Evolutionary conservation across 371 early-diverging fungal species (phyloP).

Genomic region (Mortierella sp.): DNA sequence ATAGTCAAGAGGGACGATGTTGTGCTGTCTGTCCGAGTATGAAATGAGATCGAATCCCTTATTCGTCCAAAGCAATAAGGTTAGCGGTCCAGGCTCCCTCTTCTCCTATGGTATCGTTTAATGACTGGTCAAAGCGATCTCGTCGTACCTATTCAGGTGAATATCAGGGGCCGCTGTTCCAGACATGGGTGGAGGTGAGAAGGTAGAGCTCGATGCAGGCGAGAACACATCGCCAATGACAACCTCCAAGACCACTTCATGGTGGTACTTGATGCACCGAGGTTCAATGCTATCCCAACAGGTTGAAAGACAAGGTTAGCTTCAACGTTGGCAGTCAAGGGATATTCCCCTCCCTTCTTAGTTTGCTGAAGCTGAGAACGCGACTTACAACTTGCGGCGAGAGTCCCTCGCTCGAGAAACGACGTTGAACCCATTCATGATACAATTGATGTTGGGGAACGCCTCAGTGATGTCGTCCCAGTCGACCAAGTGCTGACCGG

Average conservation of each 20-base stretch:
- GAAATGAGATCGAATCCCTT: background rate
- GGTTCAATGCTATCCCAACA: background rate
- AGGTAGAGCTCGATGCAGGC: background rate
- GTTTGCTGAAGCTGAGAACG: background rate
- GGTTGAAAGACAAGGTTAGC: background rate
- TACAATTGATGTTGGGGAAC: slow-evolving; percentile 25
- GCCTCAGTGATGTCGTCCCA: slow-evolving; percentile 39
- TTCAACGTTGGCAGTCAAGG: background rate
- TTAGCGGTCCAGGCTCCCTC: background rate
- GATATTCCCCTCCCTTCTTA: no score
- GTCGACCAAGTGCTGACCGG: slow-evolving; percentile 19
- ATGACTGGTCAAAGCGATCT: background rate
- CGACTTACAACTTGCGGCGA: slow-evolving; percentile 20
- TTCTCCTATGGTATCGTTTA: background rate
- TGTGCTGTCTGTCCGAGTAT: background rate
- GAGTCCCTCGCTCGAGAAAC: slow-evolving; percentile 23
- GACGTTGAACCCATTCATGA: slow-evolving; percentile 27
- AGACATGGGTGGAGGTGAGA: background rate
- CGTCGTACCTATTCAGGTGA: background rate
- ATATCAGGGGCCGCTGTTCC: background rate
- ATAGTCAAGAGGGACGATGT: background rate
- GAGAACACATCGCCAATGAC: background rate
- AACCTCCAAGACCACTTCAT: background rate
- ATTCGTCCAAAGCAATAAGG: background rate
- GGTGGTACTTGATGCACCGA: slow-evolving; percentile 2